phyloP scores from a whole-genome alignment of 129 eudicot genomes.

The Solidago caesia region DNA sequence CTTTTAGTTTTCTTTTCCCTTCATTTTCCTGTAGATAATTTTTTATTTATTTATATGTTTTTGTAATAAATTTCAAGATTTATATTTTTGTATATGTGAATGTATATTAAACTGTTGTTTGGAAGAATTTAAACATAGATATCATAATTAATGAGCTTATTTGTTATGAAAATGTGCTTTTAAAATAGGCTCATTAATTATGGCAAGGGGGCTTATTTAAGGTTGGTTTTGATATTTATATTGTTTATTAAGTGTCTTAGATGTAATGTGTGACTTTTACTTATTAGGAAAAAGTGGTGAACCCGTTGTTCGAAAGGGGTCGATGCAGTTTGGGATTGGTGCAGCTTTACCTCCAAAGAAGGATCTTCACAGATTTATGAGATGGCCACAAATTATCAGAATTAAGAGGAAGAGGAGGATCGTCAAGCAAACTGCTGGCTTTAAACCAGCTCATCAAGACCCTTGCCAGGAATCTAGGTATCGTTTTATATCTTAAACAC shows the following conservation, averaged over 20 bases:
- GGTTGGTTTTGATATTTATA: no score
- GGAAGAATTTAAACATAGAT: neutral
- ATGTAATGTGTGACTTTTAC: neutral
- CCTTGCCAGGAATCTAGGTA: conserved; percentile 51
- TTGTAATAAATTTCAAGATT: no score
- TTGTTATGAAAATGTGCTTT: neutral
- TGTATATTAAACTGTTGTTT: no score
- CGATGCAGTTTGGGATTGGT: conserved; percentile 62
- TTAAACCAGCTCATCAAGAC: conserved; percentile 54
- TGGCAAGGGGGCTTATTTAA: no score
- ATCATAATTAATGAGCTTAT: neutral
- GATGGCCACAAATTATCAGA: conserved; percentile 56
- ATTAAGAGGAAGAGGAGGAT: conserved; percentile 60
- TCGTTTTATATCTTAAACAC: no score
- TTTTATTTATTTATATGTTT: no score
- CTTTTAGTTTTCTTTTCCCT: neutral
- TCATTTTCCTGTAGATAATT: conserved; percentile 1
- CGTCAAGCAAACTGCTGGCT: conserved; percentile 52
- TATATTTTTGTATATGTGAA: no score
- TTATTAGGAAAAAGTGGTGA: conserved; percentile 47
- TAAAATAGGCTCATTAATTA: no score
- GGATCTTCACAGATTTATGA: conserved; percentile 47
- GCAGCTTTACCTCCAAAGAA: conserved; percentile 64
- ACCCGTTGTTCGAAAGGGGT: conserved; percentile 52
- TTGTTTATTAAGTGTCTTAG: neutral